Conservation (phyloP, 176 grass and related monocot species). For the Eremochloa ophiuroides region DNA sequence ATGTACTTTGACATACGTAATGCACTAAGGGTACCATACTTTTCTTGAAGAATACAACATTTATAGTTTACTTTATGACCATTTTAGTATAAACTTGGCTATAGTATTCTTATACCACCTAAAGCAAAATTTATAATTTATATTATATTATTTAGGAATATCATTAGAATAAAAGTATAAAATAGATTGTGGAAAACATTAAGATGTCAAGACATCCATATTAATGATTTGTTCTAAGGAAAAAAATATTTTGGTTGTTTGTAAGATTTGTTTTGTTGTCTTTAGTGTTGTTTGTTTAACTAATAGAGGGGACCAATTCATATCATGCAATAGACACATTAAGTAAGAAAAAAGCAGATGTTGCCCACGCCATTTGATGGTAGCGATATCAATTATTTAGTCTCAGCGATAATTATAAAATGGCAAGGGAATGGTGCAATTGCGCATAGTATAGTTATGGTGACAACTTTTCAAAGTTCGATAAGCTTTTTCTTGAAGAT, state of each 20-base stretch:
- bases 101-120: neutral
- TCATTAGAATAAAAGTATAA: neutral
- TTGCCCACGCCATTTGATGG: neutral
- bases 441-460: neutral
- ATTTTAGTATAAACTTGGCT: rapidly evolving
- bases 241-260: neutral
- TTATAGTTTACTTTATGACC: neutral
- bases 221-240: neutral
- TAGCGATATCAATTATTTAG: neutral
- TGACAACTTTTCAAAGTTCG: neutral
- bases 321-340: neutral
- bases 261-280: neutral
- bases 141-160: too few relatives aligned
- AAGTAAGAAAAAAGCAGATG: too few relatives aligned
- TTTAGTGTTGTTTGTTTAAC: neutral
- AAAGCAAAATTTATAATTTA: neutral
- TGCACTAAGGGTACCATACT: neutral
- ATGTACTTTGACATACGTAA: neutral
- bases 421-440: neutral
- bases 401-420: neutral
- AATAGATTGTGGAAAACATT: neutral
- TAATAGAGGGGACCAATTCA: neutral
- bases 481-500: neutral
- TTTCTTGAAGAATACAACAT: neutral
- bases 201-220: neutral